Evolutionary conservation across 345 rosid genomes (phyloP), one percentile per base, ranked within the genome.

Genomic region (Citrus hindsii): DNA sequence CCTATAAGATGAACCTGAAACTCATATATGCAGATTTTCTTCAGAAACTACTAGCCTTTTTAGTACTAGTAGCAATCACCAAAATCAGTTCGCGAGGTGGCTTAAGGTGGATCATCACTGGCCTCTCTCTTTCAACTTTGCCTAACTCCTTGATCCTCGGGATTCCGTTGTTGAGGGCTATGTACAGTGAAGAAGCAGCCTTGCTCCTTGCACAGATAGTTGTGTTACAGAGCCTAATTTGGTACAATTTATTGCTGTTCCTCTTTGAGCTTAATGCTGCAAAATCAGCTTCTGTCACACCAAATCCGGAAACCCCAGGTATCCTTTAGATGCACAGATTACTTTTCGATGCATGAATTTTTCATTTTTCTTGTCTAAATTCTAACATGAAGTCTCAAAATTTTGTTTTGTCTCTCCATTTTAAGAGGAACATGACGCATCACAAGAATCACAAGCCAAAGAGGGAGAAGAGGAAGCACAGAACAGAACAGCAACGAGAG

Each of bases 111-210:
- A 70, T 90, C 82, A 90, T 95, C 69, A 93, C 90, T 16, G 96
- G 94, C 37, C 32, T 93, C 7, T 92, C 97, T 24, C 84, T 93
- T 21, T 85, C 96, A 10, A 91, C 97, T 21, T 68, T 93, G 48
- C 97, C 99, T 6, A 95, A 95, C 84, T 92, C 97, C 74, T 84
- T 93, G 80, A 89, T 95, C 76, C 81, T 95, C 58, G 99, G 99
- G 19, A 92, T 95, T 30, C 98, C 97, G 4, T 77, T 93, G 53
- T 63, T 93, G 72, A 86, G 68, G 77, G 91, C 97, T 22, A 95
- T 92, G 87, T 88, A 93, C 81, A 91, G 98, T 30, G 87, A 79
- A 18, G 87, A 81, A 78, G 93, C 97, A 3, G 89, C 83, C 62
- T 32, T 76, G 40, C 87, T 89, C 55, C 77, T 95, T 67, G 85